Base-by-base conservation (phyloP, 2,329 filamentous ascomycete genomes). In the Colletotrichum eleusines region DNA sequence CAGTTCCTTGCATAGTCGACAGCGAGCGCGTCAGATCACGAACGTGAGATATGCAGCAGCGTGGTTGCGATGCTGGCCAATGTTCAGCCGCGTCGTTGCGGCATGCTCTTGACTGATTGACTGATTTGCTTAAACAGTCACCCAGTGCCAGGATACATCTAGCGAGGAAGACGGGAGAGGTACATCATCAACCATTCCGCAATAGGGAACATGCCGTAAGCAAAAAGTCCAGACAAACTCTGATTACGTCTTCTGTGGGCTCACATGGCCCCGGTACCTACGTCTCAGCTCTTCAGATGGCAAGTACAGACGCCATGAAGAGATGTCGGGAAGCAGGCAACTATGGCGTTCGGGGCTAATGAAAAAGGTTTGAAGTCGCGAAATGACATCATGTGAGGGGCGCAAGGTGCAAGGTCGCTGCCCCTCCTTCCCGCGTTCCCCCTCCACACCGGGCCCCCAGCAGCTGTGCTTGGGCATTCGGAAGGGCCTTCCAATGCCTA, bases 361-460 rank as follows among this genome's bases (percentile, higher is more conserved):
- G 46, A 48, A 44, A 42, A 42, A 61, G 33, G 42, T 28, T 26
- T 35, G 55, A 53, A 46, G 31, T 63, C 44, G 46, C 46, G 26
- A 54, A 63, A 71, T 71, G 69, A 71, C 69, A 71, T 71, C 69
- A 71, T 69, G 26, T 26, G 46, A 59, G 51, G 53, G n/a, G 53
- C 28, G 42, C 31, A 44, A 59, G 53, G 53, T 63, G 58, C 51
- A 62, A 59, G n/a, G n/a, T n/a, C 23, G 33, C n/a, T 38, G 69
- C 69, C 69, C 64, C 68, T 69, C 59, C 46, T 59, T 63, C 62
- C 48, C 46, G 44, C 26, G 33, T 53, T 35, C 42, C 42, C 44
- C 46, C 46, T 69, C 66, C 54, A 69, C 62, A 60, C 46, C 54
- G 46, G 38, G 35, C 28, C 62, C 46, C 46, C 38, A 12, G 8